A percentile compares a stretch with the other conserved stretches of the same genome.
phyloP scores from a whole-genome alignment of 2,329 filamentous ascomycete species.

The Cladosporium sp. region DNA sequence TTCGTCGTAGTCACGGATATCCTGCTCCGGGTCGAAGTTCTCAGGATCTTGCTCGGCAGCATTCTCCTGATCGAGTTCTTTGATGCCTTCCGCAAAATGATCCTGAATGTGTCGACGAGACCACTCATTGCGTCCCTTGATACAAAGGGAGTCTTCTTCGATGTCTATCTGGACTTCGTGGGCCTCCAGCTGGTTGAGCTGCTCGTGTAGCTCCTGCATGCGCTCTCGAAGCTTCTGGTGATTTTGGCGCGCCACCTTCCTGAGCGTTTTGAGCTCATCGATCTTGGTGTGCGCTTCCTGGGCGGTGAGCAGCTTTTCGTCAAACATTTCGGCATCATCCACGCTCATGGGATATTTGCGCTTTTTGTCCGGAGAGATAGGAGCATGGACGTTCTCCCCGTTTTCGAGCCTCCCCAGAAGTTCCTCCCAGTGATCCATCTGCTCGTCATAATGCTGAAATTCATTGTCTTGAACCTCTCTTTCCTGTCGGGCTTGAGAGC shows the following conservation, averaged over 20 bases:
- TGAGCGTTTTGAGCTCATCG: conserved; percentile 38
- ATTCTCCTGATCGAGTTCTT: conserved; percentile 55
- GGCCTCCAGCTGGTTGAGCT: conserved; percentile 27
- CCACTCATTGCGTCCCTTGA: conserved; percentile 53
- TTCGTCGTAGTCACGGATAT: conserved; percentile 54
- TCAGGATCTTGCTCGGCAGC: conserved; percentile 50
- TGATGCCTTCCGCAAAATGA: conserved; percentile 57
- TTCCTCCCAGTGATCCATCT: conserved; percentile 44
- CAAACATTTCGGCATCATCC: conserved; percentile 23
- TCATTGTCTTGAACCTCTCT: conserved; percentile 32
- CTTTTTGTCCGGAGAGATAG: conserved; percentile 34
- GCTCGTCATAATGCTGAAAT: conserved; percentile 36
- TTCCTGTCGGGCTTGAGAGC: conserved; percentile 29
- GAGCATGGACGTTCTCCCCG: conserved; percentile 41
- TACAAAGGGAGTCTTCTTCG: conserved; percentile 41
- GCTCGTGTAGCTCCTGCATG: conserved; percentile 29
- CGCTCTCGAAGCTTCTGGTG: conserved; percentile 25
- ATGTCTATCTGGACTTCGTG: conserved; percentile 31
- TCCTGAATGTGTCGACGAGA: conserved; percentile 50
- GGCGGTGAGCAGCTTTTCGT: conserved; percentile 36
- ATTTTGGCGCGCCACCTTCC: conserved; percentile 33
- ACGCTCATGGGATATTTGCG: conserved; percentile 37
- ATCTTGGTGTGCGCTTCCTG: conserved; percentile 41
- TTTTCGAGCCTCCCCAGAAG: conserved; percentile 34
- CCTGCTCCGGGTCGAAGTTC: conserved; percentile 51